phyloP scores from a whole-genome alignment of 192 early-diverging fungal genomes.

The Chytriomyces sp. region DNA sequence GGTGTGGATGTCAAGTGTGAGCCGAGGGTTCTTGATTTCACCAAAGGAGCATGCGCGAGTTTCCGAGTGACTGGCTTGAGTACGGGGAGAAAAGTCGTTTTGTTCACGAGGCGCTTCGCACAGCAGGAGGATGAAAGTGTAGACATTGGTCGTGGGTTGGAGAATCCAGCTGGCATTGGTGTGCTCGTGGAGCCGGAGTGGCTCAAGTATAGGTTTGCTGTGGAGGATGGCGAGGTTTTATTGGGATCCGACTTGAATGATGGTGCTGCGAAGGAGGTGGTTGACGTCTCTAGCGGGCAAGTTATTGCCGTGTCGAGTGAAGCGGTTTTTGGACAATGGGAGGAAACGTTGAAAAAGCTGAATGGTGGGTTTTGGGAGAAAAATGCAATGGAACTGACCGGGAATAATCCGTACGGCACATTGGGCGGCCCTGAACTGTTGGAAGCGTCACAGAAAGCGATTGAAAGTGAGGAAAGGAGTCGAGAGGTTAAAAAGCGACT shows the following conservation, averaged over 20 bases:
- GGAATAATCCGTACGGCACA: conserved; percentile 23
- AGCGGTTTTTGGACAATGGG: conserved; percentile 11
- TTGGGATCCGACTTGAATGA: not conserved
- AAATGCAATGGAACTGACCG: conserved; percentile 12
- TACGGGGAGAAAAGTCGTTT: conserved; percentile 8
- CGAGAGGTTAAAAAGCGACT: not conserved
- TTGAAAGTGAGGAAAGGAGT: not conserved
- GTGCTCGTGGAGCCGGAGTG: conserved; percentile 31
- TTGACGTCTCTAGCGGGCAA: not conserved
- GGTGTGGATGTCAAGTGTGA: conserved; percentile 21
- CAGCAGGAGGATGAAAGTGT: conserved; percentile 6
- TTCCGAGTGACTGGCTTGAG: conserved; percentile 4
- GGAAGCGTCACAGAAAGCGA: not conserved
- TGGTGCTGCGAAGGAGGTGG: not conserved
- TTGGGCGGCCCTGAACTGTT: not conserved
- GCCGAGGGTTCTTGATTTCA: conserved; percentile 15
- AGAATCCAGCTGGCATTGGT: conserved; percentile 18
- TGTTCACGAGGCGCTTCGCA: conserved; percentile 9
- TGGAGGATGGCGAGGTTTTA: conserved; percentile 18
- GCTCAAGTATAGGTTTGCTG: conserved; percentile 27
- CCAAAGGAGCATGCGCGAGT: not conserved
- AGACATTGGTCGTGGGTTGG: not conserved
- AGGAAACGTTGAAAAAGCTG: not conserved
- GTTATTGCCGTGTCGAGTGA: conserved; percentile 14
- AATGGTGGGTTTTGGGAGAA: not conserved